Conservation (phyloP, 345 rosid genomes). For the Brassica rapa region DNA sequence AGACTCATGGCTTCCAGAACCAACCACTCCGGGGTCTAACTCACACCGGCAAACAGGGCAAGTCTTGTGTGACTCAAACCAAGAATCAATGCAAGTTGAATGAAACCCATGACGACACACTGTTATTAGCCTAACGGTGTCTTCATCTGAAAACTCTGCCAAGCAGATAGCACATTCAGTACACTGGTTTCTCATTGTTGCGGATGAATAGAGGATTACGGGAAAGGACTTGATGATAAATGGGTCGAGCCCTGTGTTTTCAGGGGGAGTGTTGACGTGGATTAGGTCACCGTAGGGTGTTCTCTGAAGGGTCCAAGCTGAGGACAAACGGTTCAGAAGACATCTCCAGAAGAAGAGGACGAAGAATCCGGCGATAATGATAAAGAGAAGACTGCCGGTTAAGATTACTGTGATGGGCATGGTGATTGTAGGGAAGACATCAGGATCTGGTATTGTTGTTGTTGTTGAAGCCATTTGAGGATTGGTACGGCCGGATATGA, state of each 20-base stretch:
- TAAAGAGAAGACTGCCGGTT: slow-evolving; percentile 52
- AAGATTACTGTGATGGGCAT: slow-evolving; percentile 54
- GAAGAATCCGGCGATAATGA: slow-evolving; percentile 60
- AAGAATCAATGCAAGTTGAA: slow-evolving; percentile 76
- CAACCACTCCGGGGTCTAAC: slow-evolving; percentile 48
- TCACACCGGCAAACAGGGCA: slow-evolving; percentile 87
- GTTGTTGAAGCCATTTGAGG: slow-evolving; percentile 34
- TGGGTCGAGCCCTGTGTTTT: slow-evolving; percentile 62
- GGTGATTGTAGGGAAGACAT: slow-evolving; percentile 26
- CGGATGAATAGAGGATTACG: slow-evolving; percentile 47
- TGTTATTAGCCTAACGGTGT: slow-evolving; percentile 66
- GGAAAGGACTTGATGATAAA: slow-evolving; percentile 58
- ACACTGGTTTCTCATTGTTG: slow-evolving; percentile 49
- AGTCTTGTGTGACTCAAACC: slow-evolving; percentile 78
- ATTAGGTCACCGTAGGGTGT: slow-evolving; percentile 45
- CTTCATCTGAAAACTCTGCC: slow-evolving; percentile 66
- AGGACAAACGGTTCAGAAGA: slow-evolving; percentile 51
- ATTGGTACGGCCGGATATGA: slow-evolving; percentile 9
- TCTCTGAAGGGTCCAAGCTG: slow-evolving; percentile 43
- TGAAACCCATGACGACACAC: slow-evolving; percentile 81
- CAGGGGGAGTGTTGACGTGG: slow-evolving; percentile 10
- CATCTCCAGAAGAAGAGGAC: slow-evolving; percentile 62
- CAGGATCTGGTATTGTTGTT: slow-evolving; percentile 12
- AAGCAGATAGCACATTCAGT: slow-evolving; percentile 85
- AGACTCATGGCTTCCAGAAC: slow-evolving; percentile 34